These are phyloP conservation scores for Penicillium maclennaniae DNA, from an alignment of 495 filamentous ascomycete species.

Conservation along the genomic window DNA sequence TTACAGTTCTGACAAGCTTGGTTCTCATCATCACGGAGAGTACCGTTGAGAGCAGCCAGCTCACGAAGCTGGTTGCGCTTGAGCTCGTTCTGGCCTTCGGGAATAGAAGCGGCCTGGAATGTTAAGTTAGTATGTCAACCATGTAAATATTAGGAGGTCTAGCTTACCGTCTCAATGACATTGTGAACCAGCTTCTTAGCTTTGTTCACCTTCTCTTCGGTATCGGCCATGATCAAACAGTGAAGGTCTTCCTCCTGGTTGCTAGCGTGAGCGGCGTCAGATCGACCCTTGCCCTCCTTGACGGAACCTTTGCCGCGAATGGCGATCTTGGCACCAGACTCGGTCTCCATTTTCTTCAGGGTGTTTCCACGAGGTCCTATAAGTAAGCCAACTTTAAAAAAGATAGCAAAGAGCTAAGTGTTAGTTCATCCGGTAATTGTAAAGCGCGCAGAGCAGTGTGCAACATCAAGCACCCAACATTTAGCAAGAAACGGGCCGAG, in stretches of 20 bases:
- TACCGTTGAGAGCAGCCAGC: conserved; percentile 95
- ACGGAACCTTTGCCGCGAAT: conserved; percentile 99
- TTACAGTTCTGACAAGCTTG: conserved; percentile 98
- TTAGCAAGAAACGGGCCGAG: conserved; percentile 57
- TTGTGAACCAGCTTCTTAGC: conserved; percentile 97
- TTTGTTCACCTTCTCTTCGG: conserved; percentile 96
- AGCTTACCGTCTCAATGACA: conserved; percentile 90
- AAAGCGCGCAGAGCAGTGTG: conserved; percentile 22
- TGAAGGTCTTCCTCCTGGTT: conserved; percentile 99
- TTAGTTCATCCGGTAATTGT: conserved; percentile 65
- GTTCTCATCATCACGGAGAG: conserved; percentile 96
- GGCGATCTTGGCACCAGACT: conserved; percentile 96
- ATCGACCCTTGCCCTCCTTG: conserved; percentile 98
- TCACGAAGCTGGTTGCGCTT: conserved; percentile 98
- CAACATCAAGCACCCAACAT: conserved; percentile 44
- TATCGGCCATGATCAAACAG: conserved; percentile 98
- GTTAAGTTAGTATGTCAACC: background rate
- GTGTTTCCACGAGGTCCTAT: conserved; percentile 99
- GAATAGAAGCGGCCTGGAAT: conserved; percentile 87
- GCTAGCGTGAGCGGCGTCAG: conserved; percentile 96
- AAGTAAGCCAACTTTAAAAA: conserved; percentile 97
- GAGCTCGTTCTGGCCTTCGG: conserved; percentile 95
- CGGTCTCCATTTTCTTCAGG: conserved; percentile 97
- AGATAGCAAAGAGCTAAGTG: conserved; percentile 72
- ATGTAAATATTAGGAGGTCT: background rate